Base-by-base conservation (phyloP, 805 yeast genomes). In the Babjeviella inositovora region DNA sequence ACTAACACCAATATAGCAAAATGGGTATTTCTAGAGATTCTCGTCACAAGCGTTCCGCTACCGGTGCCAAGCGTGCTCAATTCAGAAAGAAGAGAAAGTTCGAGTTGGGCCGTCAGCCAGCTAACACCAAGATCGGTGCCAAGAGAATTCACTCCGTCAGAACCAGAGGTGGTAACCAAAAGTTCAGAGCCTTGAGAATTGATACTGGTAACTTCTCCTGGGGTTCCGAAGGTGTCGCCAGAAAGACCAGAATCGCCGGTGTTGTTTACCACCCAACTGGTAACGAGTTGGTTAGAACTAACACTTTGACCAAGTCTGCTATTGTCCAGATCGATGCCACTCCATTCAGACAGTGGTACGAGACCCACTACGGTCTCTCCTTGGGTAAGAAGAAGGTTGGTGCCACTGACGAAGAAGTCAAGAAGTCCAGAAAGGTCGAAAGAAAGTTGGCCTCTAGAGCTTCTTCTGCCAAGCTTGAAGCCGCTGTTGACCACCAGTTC, bases 1-100 rank as follows among this genome's bases (percentile, higher is more conserved):
- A n/a, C n/a, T n/a, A n/a, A n/a, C n/a, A 40, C 34, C 43, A 18
- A 15, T 11, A 21, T 23, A 32, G 34, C 54, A 77, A 61, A 62
- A 87, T 87, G 98, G 97, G 98, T 85, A 87, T 87, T 79, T 84
- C 97, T 66, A 87, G 98, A 74, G 97, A 90, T 74, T 87, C 98
- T 64, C 95, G 96, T 70, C 98, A 90, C 85, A 87, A 87, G 81
- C 92, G 98, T 68, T 67, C 96, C 52, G 93, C 92, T 64, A 85
- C 98, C 57, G 98, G 98, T 79, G 98, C 98, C 61, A 85, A 84
- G 69, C 84, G 96, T 68, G 97, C 97, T 64, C 93, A 84, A 67
- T 81, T 75, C 93, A 87, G 97, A 82, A 87, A 87, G 87, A 87
- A 87, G 94, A 74, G 98, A 75, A 90, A 87, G 92, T 87, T 90